Percentiles rank a stretch among this genome's conserved stretches.
Evolutionary conservation across 495 filamentous ascomycete genomes (phyloP).

Genomic region (Xylaria castorea): DNA sequence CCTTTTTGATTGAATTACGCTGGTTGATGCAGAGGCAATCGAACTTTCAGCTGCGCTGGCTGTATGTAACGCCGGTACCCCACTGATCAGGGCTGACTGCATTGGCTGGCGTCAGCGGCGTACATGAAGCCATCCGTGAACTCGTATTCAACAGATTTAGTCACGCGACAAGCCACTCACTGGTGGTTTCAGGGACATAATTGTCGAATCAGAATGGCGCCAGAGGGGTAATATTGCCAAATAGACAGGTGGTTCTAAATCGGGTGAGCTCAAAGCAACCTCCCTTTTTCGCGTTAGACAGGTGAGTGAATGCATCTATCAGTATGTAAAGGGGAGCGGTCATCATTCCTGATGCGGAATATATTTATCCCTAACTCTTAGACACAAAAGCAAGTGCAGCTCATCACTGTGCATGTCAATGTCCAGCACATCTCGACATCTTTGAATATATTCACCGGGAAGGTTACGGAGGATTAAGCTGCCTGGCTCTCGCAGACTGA

Average conservation of each 20-base stretch:
- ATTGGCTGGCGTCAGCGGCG: constrained; percentile 17
- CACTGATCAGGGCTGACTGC: neutral
- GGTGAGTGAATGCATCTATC: neutral
- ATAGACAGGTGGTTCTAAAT: neutral
- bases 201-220: neutral
- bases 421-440: neutral
- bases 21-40: neutral
- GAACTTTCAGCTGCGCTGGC: neutral
- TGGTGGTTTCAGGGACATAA: neutral
- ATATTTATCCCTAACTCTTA: neutral
- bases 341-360: neutral
- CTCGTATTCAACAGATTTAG: neutral
- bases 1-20: neutral
- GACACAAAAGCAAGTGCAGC: neutral
- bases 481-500: neutral
- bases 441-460: neutral
- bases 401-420: neutral
- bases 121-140: neutral
- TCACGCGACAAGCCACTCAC: neutral
- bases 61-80: neutral
- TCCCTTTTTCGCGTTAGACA: constrained; percentile 9
- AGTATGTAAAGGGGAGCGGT: neutral
- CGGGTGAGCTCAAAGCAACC: neutral
- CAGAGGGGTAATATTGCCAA: neutral
- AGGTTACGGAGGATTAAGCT: neutral